Base-by-base conservation (phyloP, 495 filamentous ascomycete genomes). In the Aspergillus sparsus region DNA sequence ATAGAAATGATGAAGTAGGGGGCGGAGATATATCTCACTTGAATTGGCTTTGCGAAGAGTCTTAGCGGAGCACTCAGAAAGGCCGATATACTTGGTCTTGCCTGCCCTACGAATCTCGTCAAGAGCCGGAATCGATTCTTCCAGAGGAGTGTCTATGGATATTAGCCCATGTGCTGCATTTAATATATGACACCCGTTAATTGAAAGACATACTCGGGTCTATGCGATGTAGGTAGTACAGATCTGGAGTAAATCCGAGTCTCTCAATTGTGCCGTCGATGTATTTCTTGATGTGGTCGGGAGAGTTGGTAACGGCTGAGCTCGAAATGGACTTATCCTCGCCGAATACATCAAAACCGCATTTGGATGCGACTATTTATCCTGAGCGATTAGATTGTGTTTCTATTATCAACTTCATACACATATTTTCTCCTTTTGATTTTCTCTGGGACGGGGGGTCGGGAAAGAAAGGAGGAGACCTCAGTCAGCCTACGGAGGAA, bases 261-360 rank as follows among this genome's bases (percentile, higher is more conserved):
- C 80, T 62, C 27, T 82, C 75, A 31, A 80, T 82, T 2, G 78
- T 81, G 33, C 79, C 80, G 7, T 82, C 79, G 27, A 82, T 80
- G 54, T 81, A 82, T 51, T 70, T 63, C 59, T 80, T 77, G 66
- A 82, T 82, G 58, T 82, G 79, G 2, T 71, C 31, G 12, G 80
- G 65, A 9, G 79, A 81, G 62, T 81, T 82, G 53, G 77, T 81
- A 53, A 81, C 66, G 1, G 21, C 1, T 27, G 21, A 27, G 21
- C 21, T 27, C 21, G 21, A 27, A 27, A 27, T 27, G 7, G 16
- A 33, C 6, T 53, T 37, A 0, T 60, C 55, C 3, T 64, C 64
- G 21, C 64, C 70, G 34, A 81, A 72, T 12, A 62, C 66, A 51
- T 73, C 51, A 52, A 80, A 71, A 0, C 79, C 77, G 62, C 79